Evolutionary conservation across 2,329 filamentous ascomycete genomes (phyloP), one percentile per base, ranked within the genome.

Genomic region (Hawksworthiomyces lignivorus): DNA sequence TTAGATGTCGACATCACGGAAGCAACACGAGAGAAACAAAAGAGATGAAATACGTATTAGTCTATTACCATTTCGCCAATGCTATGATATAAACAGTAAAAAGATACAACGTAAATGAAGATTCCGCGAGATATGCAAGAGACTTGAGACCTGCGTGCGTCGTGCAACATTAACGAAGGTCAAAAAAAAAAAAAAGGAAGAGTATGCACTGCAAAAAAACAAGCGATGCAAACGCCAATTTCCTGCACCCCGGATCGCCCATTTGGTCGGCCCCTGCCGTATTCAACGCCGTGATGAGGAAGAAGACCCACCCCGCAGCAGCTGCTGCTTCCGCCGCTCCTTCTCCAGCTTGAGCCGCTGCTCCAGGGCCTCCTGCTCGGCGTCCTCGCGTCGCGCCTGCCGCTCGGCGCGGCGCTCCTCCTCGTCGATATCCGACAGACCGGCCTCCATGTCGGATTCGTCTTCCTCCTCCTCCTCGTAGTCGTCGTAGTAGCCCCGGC

Each of bases 371-470:
- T 83, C 64, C 45, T 83, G 78, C 50, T 76, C 67, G 15, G 73
- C 67, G 52, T 89, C 85, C 56, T 89, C 85, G 35, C 72, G 70
- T 33, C 74, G 75, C 19, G 83, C 85, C 41, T 72, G 68, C 22
- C 65, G 61, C 46, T 81, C 73, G 3, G 84, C 82, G 37, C 65
- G 56, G 35, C 69, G 65, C 57, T 90, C 85, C 58, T 90, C 85
- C 27, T 72, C 65, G 47, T 87, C 82, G 39, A 89, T 75, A 51
- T 88, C 84, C 46, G 80, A 81, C 28, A 82, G 58, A 26, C 82
- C 83, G 3, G 82, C 85, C 58, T 88, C 84, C 82, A 88, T 88
- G 52, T 87, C 84, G 6, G 82, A 86, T 5, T 80, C 84, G 6
- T 58, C 82, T 1, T 78, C 80, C 4, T 68, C 73, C 5, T 80